Base-by-base conservation (phyloP, 495 filamentous ascomycete genomes). In the Schizothecium vesticola region DNA sequence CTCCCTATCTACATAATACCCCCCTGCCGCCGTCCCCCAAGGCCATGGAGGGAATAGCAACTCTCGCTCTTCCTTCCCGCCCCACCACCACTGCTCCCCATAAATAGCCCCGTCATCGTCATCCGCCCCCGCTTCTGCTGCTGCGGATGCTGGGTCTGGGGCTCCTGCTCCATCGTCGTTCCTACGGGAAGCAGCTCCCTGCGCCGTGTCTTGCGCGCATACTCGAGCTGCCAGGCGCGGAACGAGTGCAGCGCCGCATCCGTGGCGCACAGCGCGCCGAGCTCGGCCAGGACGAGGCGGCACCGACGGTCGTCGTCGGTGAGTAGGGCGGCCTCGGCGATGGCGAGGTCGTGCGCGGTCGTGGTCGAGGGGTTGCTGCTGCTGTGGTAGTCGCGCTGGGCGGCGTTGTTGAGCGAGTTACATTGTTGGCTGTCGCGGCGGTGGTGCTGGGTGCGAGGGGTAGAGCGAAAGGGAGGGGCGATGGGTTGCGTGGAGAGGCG, bases 181-280 rank as follows among this genome's bases (percentile, higher is more conserved):
- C 78, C 80, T 1, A 33, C 19, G 5, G 81, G 81, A 0, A 83
- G 72, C 6, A 80, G 61, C 0, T 24, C 28, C 26, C 67, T 57
- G 24, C 72, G 68, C 1, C 72, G 59, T 43, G 71, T 71, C 9
- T 60, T 59, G 11, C 76, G 73, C 33, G 83, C 80, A 73, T 83
- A 87, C 13, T 28, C 63, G 21, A 80, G 72, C 66, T 82, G 83
- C 75, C 81, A 88, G 11, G 64, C 66, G 24, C 73, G 75, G 33
- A 89, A 70, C 55, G 85, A 87, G 3, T 59, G 58, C 23, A 76
- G 80, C 21, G 87, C 86, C 55, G 83, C 82, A 5, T 77, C 74
- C 0, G 84, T 88, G 33, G 66, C 63, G 72, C 86, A 90, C 0
- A 81, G 63, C 0, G 74, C 71, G 19, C 84, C 77, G 1, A 90